Evolutionary conservation across 768 basidiomycete species (phyloP).

Genomic region (Tephrocybe sp.): DNA sequence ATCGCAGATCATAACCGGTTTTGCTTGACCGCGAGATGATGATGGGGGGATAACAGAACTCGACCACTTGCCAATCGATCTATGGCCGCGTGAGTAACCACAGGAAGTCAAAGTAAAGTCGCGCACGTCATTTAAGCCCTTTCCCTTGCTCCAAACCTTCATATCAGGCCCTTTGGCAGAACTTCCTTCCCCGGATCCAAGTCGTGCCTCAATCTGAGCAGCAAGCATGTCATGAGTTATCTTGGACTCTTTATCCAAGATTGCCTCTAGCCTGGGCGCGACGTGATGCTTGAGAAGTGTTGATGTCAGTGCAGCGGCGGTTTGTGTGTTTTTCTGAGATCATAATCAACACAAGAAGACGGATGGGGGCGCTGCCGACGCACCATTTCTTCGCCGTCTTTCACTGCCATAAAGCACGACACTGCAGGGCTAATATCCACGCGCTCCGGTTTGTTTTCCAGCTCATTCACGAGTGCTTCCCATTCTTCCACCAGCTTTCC

Average conservation of each 20-base stretch:
- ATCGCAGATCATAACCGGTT: constrained; percentile 83
- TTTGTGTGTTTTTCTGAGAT: constrained; percentile 71
- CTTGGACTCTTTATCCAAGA: constrained; percentile 88
- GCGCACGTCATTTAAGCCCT: constrained; percentile 65
- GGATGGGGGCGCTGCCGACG: constrained; percentile 25
- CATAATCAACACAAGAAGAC: constrained; percentile 1
- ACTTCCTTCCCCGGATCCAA: constrained; percentile 81
- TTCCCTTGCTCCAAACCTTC: constrained; percentile 86
- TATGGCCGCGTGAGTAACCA: constrained; percentile 27
- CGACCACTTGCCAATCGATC: constrained; percentile 88
- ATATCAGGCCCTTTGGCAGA: constrained; percentile 83
- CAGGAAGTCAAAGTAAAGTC: neutral
- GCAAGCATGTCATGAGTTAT: constrained; percentile 87
- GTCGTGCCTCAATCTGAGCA: constrained; percentile 79
- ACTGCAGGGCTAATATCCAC: constrained; percentile 78
- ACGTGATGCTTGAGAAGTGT: constrained; percentile 85
- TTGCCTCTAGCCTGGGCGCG: constrained; percentile 82
- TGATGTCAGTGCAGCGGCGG: constrained; percentile 75
- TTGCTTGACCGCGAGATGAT: constrained; percentile 88
- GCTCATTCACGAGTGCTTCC: constrained; percentile 59
- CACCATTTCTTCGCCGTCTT: constrained; percentile 91
- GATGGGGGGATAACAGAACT: constrained; percentile 94
- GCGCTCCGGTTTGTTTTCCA: constrained; percentile 62
- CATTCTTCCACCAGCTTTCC: constrained; percentile 90
- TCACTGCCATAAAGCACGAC: constrained; percentile 77